These are phyloP conservation scores for Aspergillus pseudotamarii DNA, from an alignment of 2,329 filamentous ascomycete species.

Conservation along the genomic window DNA sequence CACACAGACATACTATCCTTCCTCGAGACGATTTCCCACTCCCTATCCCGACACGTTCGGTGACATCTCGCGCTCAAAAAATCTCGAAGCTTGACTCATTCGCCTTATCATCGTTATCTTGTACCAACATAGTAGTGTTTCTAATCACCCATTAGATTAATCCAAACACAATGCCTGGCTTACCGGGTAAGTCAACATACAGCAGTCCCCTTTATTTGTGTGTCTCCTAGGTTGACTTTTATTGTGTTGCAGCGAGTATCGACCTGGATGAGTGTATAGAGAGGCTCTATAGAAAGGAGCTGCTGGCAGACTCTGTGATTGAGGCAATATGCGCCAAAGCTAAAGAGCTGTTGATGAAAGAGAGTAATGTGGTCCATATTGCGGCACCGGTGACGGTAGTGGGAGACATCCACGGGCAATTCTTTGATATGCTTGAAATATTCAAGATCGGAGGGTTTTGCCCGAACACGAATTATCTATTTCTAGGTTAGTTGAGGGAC, in stretches of 20 bases:
- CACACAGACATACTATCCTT: slow-evolving; percentile 26
- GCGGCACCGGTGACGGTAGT: slow-evolving; percentile 94
- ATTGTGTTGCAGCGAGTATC: slow-evolving; percentile 72
- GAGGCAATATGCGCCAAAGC: slow-evolving; percentile 99
- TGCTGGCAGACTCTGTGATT: slow-evolving; percentile 95
- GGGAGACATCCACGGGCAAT: slow-evolving; percentile 97
- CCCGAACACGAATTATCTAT: slow-evolving; percentile 97
- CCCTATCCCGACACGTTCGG: slow-evolving; percentile 2
- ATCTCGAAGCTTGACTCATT: not conserved
- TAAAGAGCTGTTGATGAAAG: slow-evolving; percentile 97
- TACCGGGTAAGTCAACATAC: slow-evolving; percentile 42
- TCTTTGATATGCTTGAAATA: slow-evolving; percentile 98
- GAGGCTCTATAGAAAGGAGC: slow-evolving; percentile 93
- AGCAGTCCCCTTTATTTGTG: not conserved
- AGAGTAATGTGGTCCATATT: slow-evolving; percentile 99
- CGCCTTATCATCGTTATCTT: slow-evolving; percentile 6
- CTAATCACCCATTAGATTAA: slow-evolving; percentile 6
- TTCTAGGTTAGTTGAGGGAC: slow-evolving; percentile 68
- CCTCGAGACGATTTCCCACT: slow-evolving; percentile 15
- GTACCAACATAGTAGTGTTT: slow-evolving; percentile 13
- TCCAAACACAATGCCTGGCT: slow-evolving; percentile 45
- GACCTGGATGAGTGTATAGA: slow-evolving; percentile 98
- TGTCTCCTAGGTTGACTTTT: slow-evolving; percentile 8
- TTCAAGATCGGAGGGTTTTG: slow-evolving; percentile 98
- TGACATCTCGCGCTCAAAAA: slow-evolving; percentile 5